Base-by-base conservation (phyloP, 129 eudicot genomes). In the Flaveria trinervia region DNA sequence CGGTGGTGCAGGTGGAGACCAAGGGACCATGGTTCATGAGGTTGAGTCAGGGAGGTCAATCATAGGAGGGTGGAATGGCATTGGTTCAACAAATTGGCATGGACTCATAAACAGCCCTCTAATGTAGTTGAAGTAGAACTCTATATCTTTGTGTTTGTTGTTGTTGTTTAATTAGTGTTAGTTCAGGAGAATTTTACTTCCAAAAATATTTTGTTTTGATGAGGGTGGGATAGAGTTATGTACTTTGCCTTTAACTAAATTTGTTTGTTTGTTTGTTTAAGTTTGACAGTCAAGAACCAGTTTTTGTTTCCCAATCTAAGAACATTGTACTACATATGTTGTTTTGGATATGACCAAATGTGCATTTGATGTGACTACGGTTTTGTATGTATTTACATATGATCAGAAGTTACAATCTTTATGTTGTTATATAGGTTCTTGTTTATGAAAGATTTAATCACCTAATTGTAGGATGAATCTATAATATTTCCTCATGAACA, bases 41-140 rank as follows among this genome's bases (percentile, higher is more conserved):
- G 86, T 88, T 66, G 90, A 88, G 57, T 82, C 86, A 14, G 86
- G 88, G 18, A 85, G 88, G 66, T 80, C 83, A 59, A 85, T 83
- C 61, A 82, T 77, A 66, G 86, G 86, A 72, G 82, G 81, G 74
- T 88, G 93, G 93, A 88, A 82, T 82, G 90, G 90, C n/a, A 57
- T 83, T 65, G 83, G 86, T 46, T 81, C 85, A 72, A 78, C 90
- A 62, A 79, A 67, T 77, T 89, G 93, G 93, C 93, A 89, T 79
- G 93, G 93, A 17, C 90, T 89, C 69, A 68, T 89, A 41, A 86
- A 89, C 45, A 89, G 88, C 26, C 93, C 93, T 75, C 84, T 89
- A 20, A 89, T 89, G 90, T 89, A 89, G 85, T 43, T 56, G 9
- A 13, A 80, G 6, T 57, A 22, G 36, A 51, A 65, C 68, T 48